Conservation (phyloP, 176 grass and related monocot genomes). For the Zoysia japonica region DNA sequence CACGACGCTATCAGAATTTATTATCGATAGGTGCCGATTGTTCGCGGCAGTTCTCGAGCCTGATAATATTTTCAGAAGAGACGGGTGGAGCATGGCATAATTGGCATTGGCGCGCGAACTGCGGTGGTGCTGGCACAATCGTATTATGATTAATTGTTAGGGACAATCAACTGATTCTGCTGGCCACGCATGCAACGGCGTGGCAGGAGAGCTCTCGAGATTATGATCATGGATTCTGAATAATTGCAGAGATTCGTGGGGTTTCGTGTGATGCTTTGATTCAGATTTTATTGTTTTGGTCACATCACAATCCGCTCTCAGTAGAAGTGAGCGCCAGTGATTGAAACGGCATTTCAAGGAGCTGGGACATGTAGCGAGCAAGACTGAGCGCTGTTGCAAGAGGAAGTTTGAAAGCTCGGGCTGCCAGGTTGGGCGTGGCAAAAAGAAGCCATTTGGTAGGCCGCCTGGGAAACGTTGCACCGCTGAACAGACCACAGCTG, state of each 20-base stretch:
- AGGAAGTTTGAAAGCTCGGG: not conserved
- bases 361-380: not conserved
- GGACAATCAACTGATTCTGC: not conserved
- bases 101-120: not conserved
- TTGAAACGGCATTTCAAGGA: not conserved
- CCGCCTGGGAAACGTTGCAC: not conserved
- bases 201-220: not conserved
- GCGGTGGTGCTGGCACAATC: not conserved
- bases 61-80: not conserved
- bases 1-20: not conserved
- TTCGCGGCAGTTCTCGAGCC: not conserved
- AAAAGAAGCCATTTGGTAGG: not conserved
- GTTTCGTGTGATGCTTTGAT: not conserved
- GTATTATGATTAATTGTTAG: not conserved
- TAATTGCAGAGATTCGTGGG: slow-evolving; percentile 10
- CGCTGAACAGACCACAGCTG: not conserved
- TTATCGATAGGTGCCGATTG: not conserved
- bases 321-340: not conserved
- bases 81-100: not conserved
- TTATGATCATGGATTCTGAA: not conserved
- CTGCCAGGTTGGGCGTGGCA: no score
- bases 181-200: not conserved
- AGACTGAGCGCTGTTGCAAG: not conserved
- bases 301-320: not conserved
- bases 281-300: not conserved